Base-by-base conservation (phyloP, 2,329 filamentous ascomycete species). In the Chaetomiaceae sp. region DNA sequence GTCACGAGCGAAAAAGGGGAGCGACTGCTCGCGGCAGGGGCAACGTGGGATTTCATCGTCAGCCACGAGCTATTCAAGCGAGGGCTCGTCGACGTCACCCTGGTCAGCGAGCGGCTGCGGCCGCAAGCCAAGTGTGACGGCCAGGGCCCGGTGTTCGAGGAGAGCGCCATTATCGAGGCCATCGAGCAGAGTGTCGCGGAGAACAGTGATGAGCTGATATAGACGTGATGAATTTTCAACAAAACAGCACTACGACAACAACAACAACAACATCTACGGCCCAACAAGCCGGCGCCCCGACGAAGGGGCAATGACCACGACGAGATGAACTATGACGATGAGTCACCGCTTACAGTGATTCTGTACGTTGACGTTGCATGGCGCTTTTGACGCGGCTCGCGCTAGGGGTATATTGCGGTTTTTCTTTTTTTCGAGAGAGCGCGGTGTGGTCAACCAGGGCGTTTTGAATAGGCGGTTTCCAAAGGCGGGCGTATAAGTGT, bases 41-140 rank as follows among this genome's bases (percentile, higher is more conserved):
- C 89, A 2, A 86, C 90, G 0, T 97, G 92, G 92, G 91, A 96
- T 64, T 75, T 90, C 49, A 94, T 97, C 55, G 87, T 95, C 64
- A 77, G 75, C 48, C 89, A 96, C 68, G 82, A 88, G 6, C 71
- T 90, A 8, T 95, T 87, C 67, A 82, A 84, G 67, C 79, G 80
- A 42, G 90, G 90, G 0, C 74, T 89, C 18, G 85, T 96, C 23
- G 89, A 97, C 67, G 83, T 96, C 11, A 85, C 79, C 33, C 80
- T 87, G 66, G 87, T 96, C 29, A 90, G 86, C 67, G 87, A 94
- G 64, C 77, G 84, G 11, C 73, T 97, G 48, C 91, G 89, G 73
- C 76, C 78, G 16, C 73, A 81, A 63, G 88, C 89, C 16, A 82
- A 85, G 64, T 96, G 90, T 67, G 88, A 96, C 69, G 91, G 90